Conservation (phyloP, 2,329 filamentous ascomycete species). For the Ophiocordyceps camponoti-rufipedis region DNA sequence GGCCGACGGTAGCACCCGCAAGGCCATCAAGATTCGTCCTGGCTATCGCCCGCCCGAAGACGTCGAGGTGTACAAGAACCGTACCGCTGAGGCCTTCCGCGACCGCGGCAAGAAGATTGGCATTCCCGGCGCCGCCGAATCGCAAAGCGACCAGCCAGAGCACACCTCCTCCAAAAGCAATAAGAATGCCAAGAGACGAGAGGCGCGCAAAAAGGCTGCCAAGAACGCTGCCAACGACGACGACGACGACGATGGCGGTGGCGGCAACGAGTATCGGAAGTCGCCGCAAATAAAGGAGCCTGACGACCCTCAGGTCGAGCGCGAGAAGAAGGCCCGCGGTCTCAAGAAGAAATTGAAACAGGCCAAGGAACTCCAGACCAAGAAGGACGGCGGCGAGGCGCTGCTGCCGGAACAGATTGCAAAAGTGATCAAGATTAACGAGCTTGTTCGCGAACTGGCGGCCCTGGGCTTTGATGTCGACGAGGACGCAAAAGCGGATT, state of each 20-base stretch:
- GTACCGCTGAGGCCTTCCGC: constrained; percentile 70
- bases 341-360: constrained; percentile 91
- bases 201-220: constrained; percentile 32
- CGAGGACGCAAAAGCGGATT: constrained; percentile 23
- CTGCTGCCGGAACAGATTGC: constrained; percentile 88
- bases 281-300: constrained; percentile 20
- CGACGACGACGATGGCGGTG: constrained; percentile 20
- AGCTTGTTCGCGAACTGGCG: constrained; percentile 77
- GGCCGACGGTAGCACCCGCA: constrained; percentile 77
- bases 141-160: constrained; percentile 30
- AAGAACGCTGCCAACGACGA: constrained; percentile 37
- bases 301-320: constrained; percentile 61
- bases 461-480: constrained; percentile 68
- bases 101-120: constrained; percentile 43
- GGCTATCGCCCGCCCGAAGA: constrained; percentile 92
- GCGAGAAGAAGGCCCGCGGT: constrained; percentile 82
- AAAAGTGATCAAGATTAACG: constrained; percentile 94
- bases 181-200: constrained; percentile 70
- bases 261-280: constrained; percentile 5
- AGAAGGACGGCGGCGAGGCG: constrained; percentile 72
- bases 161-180: constrained; percentile 64
- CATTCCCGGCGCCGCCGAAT: constrained; percentile 55
- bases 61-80: constrained; percentile 89
- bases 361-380: constrained; percentile 73
- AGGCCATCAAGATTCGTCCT: constrained; percentile 83